Percentiles rank a stretch among this genome's conserved stretches.
Conservation (phyloP, 1,139 yeast genomes). For the Debaryomycetaceae sp. region DNA sequence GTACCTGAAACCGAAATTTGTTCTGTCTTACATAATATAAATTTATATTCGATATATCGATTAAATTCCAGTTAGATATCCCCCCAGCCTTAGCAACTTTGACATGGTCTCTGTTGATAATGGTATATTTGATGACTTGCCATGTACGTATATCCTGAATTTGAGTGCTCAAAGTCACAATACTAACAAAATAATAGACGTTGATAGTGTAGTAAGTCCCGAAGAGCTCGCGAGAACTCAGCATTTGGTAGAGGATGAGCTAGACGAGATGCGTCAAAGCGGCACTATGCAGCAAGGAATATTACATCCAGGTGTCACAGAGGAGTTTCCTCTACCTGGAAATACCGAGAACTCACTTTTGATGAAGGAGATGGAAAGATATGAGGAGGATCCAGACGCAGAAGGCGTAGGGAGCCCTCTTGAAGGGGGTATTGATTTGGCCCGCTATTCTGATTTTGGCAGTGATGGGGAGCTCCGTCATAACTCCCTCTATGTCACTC, state of each 20-base stretch:
- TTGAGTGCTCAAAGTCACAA: not conserved
- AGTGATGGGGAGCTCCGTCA: slow-evolving; percentile 13
- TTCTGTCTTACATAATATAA: no score
- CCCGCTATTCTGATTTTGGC: slow-evolving; percentile 23
- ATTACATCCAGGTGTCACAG: slow-evolving; percentile 29
- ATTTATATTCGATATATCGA: no score
- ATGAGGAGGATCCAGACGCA: slow-evolving; percentile 27
- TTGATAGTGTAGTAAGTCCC: slow-evolving; percentile 27
- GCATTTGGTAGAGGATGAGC: slow-evolving; percentile 27
- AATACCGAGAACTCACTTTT: slow-evolving; percentile 13
- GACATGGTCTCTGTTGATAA: slow-evolving; percentile 25
- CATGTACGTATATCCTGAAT: slow-evolving; percentile 15
- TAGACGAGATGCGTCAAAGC: slow-evolving; percentile 11
- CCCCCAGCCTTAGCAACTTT: not conserved
- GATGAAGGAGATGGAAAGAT: slow-evolving; percentile 25
- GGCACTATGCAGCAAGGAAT: not conserved
- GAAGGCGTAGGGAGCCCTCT: slow-evolving; percentile 12
- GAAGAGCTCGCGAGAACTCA: slow-evolving; percentile 36
- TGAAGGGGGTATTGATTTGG: slow-evolving; percentile 26
- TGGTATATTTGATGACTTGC: slow-evolving; percentile 32
- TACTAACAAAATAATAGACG: slow-evolving; percentile 16
- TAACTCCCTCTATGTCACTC: slow-evolving; percentile 26
- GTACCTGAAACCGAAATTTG: no score
- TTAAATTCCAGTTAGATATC: no score
- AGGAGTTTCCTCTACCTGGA: slow-evolving; percentile 21